Conservation (phyloP, 208 protist genomes). For the Crithidia sp. region DNA sequence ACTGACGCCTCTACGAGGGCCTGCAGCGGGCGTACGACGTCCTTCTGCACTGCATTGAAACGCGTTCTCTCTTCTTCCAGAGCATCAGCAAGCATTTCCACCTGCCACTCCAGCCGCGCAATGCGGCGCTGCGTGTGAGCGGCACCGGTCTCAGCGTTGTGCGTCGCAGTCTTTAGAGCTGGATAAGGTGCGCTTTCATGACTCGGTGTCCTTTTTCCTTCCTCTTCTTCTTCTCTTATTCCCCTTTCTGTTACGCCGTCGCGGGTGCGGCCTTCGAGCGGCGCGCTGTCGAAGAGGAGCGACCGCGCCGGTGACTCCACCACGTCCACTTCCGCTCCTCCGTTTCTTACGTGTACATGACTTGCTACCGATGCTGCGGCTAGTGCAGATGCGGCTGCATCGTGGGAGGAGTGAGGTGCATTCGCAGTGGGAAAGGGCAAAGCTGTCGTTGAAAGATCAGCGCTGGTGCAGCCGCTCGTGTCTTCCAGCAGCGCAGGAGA, state of each 20-base stretch:
- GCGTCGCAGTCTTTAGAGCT: no score
- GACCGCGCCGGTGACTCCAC: no score
- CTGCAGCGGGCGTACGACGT: conserved; percentile 27
- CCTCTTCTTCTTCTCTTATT: neutral
- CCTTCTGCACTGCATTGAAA: conserved; percentile 3
- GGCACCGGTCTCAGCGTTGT: no score
- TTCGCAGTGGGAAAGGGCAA: no score
- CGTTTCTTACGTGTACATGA: neutral
- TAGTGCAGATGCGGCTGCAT: no score
- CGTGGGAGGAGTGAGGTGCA: no score
- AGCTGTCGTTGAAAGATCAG: neutral
- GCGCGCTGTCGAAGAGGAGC: no score
- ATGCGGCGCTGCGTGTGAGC: neutral
- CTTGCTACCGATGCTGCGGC: neutral
- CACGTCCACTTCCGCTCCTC: no score
- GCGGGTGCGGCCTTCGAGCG: no score
- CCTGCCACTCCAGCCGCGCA: conserved; percentile 30
- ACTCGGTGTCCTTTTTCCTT: no score
- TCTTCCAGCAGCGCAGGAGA: no score
- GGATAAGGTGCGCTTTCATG: no score
- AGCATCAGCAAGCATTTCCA: conserved; percentile 20
- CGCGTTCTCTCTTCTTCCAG: conserved; percentile 20
- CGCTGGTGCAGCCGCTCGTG: neutral
- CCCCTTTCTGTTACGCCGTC: neutral
- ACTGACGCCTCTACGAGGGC: conserved; percentile 14